These are phyloP conservation scores for Houttuynia cordata DNA, from an alignment of 164 flowering plant genomes.

Conservation along the genomic window DNA sequence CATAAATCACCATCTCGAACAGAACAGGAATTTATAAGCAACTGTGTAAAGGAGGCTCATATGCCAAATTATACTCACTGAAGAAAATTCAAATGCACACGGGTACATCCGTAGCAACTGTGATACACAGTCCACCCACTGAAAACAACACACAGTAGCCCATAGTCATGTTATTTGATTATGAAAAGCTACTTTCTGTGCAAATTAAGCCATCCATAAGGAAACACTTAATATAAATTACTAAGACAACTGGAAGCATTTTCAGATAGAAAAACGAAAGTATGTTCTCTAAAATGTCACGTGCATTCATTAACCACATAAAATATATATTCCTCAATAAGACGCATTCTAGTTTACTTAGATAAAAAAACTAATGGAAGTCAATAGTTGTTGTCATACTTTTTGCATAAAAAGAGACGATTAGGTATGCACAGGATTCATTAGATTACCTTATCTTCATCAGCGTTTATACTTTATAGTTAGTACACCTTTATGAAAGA, in stretches of 20 bases:
- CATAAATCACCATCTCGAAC: slow-evolving; percentile 3
- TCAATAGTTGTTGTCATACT: too few species aligned
- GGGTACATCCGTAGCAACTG: slow-evolving; percentile 95
- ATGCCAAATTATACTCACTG: slow-evolving; percentile 32
- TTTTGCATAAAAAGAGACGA: too few species aligned
- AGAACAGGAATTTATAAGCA: neutral
- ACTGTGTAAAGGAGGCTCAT: neutral
- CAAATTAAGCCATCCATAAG: neutral
- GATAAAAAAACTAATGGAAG: too few species aligned
- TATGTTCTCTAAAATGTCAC: too few species aligned
- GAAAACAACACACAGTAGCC: slow-evolving; percentile 13
- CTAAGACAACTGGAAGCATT: neutral
- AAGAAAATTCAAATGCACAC: slow-evolving; percentile 90
- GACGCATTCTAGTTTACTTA: too few species aligned
- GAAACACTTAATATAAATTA: neutral
- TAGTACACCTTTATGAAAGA: too few species aligned
- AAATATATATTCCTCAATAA: too few species aligned
- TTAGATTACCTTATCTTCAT: too few species aligned
- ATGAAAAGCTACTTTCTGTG: neutral
- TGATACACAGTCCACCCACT: slow-evolving; percentile 99
- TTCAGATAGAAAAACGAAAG: too few species aligned
- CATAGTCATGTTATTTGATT: slow-evolving; percentile 5
- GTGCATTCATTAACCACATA: too few species aligned
- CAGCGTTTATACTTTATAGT: too few species aligned
- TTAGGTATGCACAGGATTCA: too few species aligned